Evolutionary conservation across 371 early-diverging fungal species (phyloP), one percentile per base, ranked within the genome.

Genomic region (Chytridiales sp.): DNA sequence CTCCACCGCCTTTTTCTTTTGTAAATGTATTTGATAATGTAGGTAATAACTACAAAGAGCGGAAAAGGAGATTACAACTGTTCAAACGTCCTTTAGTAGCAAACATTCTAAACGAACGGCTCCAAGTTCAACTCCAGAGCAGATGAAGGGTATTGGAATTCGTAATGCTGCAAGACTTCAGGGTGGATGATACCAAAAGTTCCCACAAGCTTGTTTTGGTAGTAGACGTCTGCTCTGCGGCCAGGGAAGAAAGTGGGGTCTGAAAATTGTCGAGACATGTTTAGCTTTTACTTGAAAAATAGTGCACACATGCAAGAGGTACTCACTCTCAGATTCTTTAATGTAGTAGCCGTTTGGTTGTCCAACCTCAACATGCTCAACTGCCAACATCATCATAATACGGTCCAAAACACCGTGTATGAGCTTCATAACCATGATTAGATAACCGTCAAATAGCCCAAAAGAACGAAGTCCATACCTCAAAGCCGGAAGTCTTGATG

Each of bases 21-120:
- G n/a, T n/a, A n/a, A n/a, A n/a, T n/a, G n/a, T n/a, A n/a, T n/a
- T n/a, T n/a, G n/a, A n/a, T n/a, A n/a, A n/a, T n/a, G n/a, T n/a
- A n/a, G n/a, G n/a, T n/a, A n/a, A n/a, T n/a, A n/a, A n/a, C n/a
- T n/a, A n/a, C n/a, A n/a, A n/a, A n/a, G n/a, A n/a, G n/a, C n/a
- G n/a, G n/a, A n/a, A n/a, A n/a, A n/a, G n/a, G n/a, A n/a, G n/a
- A n/a, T n/a, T n/a, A n/a, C n/a, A n/a, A n/a, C n/a, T n/a, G n/a
- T n/a, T n/a, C n/a, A n/a, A n/a, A n/a, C n/a, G n/a, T n/a, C n/a
- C n/a, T n/a, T n/a, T n/a, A n/a, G n/a, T n/a, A n/a, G n/a, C n/a
- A n/a, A n/a, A n/a, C n/a, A n/a, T n/a, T n/a, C n/a, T n/a, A 97
- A 67, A 97, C 74, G 82, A 98, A 95, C 47, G 91, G 93, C 79